These are phyloP conservation scores for Talaromyces rugulosus DNA, from an alignment of 2,329 filamentous ascomycete species.

Conservation along the genomic window DNA sequence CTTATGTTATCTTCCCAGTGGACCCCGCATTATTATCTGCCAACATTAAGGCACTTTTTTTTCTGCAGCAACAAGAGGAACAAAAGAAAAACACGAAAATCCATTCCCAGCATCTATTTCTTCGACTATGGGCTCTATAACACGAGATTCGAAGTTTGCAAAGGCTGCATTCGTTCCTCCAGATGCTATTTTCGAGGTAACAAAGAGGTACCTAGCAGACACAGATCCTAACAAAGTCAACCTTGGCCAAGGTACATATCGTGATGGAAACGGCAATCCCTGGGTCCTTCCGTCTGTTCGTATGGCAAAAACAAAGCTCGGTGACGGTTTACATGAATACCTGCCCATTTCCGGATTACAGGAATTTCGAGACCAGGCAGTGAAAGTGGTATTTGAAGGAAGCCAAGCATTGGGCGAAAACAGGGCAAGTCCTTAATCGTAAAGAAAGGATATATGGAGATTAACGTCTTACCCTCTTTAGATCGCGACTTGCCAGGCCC, in stretches of 20 bases:
- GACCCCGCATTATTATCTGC: too few relatives aligned
- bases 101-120: background rate
- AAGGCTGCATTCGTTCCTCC: background rate
- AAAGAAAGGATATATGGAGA: conserved; percentile 13
- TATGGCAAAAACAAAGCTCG: conserved; percentile 74
- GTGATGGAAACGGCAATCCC: conserved; percentile 85
- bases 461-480: background rate
- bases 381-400: conserved; percentile 73
- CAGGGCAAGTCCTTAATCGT: background rate
- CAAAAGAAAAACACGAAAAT: too few relatives aligned
- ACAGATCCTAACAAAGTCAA: conserved; percentile 73
- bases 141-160: background rate
- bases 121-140: background rate
- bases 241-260: conserved; percentile 86
- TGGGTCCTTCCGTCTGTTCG: conserved; percentile 93
- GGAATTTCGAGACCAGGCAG: conserved; percentile 76
- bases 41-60: too few relatives aligned
- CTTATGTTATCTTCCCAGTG: too few relatives aligned
- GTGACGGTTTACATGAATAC: conserved; percentile 91
- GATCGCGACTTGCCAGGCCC: conserved; percentile 18
- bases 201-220: conserved; percentile 64
- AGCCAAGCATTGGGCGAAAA: conserved; percentile 3
- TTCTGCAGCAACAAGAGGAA: too few relatives aligned
- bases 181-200: conserved; percentile 9
- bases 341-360: conserved; percentile 83